These are phyloP conservation scores for Penicillium psychrosexuale DNA, from an alignment of 2,329 filamentous ascomycete species.

Conservation along the genomic window DNA sequence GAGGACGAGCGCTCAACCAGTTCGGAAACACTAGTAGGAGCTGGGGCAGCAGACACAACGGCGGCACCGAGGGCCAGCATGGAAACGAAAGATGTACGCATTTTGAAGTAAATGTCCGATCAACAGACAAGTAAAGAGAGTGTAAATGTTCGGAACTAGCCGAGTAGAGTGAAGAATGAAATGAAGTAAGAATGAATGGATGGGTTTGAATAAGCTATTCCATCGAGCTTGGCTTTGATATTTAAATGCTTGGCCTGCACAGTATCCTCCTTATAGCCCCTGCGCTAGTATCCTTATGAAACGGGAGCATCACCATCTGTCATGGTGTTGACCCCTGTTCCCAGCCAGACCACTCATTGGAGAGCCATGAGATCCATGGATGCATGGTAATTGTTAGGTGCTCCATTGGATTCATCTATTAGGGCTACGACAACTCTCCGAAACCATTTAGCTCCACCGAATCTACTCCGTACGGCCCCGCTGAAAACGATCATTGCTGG, in stretches of 20 bases:
- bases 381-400: neutral
- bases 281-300: conserved; percentile 4
- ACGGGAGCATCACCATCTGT: neutral
- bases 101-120: conserved; percentile 20
- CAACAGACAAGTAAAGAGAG: conserved; percentile 22
- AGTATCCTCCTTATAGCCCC: neutral
- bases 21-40: conserved; percentile 24
- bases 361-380: too few relatives aligned
- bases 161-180: neutral
- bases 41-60: conserved; percentile 22
- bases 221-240: conserved; percentile 1
- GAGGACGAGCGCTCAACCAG: conserved; percentile 28
- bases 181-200: neutral
- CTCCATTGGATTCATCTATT: neutral
- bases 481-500: neutral
- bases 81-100: conserved; percentile 18
- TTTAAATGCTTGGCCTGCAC: neutral
- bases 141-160: conserved; percentile 3
- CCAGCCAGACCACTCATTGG: neutral
- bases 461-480: too few relatives aligned
- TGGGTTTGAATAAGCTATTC: conserved; percentile 4
- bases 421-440: neutral
- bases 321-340: neutral
- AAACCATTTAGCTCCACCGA: neutral
- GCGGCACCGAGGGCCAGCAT: conserved; percentile 23